Percentiles rank a stretch among this genome's conserved stretches.
phyloP scores from a whole-genome alignment of 768 basidiomycete genomes.

The Tylopilus subfusipes region DNA sequence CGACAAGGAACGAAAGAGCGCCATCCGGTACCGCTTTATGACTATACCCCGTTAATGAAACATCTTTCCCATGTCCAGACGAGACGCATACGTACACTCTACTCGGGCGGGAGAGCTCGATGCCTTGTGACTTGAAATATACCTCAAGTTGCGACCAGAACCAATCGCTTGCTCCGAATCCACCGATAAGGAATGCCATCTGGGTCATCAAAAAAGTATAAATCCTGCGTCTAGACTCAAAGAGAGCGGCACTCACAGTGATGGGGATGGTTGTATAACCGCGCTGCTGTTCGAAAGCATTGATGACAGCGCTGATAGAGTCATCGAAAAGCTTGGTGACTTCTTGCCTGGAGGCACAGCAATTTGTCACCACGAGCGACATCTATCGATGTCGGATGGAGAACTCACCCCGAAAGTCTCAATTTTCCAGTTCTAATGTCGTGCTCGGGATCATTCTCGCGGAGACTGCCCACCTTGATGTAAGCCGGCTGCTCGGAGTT shows the following conservation, averaged over 20 bases:
- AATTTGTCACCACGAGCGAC: neutral
- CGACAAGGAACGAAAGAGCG: slow-evolving; percentile 36
- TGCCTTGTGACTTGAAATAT: slow-evolving; percentile 31
- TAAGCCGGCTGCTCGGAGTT: slow-evolving; percentile 32
- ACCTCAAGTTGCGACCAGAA: slow-evolving; percentile 39
- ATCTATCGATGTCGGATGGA: neutral
- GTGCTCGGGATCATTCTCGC: slow-evolving; percentile 30
- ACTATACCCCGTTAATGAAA: neutral
- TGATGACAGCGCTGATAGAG: slow-evolving; percentile 32
- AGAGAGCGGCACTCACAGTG: slow-evolving; percentile 22
- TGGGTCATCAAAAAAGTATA: neutral
- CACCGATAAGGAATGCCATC: slow-evolving; percentile 45
- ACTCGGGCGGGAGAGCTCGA: slow-evolving; percentile 46
- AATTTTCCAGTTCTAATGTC: slow-evolving; percentile 35
- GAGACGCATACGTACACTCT: slow-evolving; percentile 39
- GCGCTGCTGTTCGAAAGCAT: slow-evolving; percentile 31
- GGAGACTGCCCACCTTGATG: slow-evolving; percentile 36
- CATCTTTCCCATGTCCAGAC: neutral
- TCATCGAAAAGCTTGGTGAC: slow-evolving; percentile 41
- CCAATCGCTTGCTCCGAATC: slow-evolving; percentile 46
- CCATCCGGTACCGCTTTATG: slow-evolving; percentile 52
- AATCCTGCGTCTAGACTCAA: neutral
- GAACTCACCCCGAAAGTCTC: slow-evolving; percentile 31
- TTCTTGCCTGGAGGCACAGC: slow-evolving; percentile 25
- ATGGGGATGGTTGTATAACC: slow-evolving; percentile 21